Evolutionary conservation across 2,329 filamentous ascomycete species (phyloP).

Genomic region (Daldinia eschscholtzii): DNA sequence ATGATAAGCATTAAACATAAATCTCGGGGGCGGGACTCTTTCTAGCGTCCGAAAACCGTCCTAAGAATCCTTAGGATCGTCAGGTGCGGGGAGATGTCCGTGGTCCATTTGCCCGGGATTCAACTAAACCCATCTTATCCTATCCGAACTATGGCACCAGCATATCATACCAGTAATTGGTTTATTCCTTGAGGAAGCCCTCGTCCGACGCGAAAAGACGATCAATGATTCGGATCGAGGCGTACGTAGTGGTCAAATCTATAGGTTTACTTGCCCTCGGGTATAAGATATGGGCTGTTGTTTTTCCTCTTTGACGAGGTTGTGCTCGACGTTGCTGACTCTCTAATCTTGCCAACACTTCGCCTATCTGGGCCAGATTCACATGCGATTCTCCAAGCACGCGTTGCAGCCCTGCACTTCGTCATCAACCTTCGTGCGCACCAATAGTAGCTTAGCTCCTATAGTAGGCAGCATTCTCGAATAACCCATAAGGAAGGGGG

Average conservation of each 20-base stretch:
- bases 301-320: slow-evolving; percentile 14
- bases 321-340: slow-evolving; percentile 12
- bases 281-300: slow-evolving; percentile 28
- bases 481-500: slow-evolving; percentile 21
- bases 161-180: slow-evolving; percentile 1
- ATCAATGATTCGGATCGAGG: slow-evolving; percentile 34
- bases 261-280: slow-evolving; percentile 24
- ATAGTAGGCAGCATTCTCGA: slow-evolving; percentile 28
- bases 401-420: slow-evolving; percentile 9
- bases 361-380: slow-evolving; percentile 17
- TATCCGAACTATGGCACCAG: slow-evolving; percentile 1
- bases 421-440: slow-evolving; percentile 18
- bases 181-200: slow-evolving; percentile 16
- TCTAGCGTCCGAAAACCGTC: slow-evolving; percentile 22
- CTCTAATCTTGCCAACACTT: slow-evolving; percentile 19
- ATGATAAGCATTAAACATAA: slow-evolving; percentile 4
- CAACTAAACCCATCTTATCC: slow-evolving; percentile 10
- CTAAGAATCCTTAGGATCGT: slow-evolving; percentile 13
- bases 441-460: slow-evolving; percentile 17
- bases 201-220: slow-evolving; percentile 20
- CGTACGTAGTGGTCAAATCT: not conserved
- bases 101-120: slow-evolving; percentile 39
- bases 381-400: slow-evolving; percentile 21
- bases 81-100: slow-evolving; percentile 32
- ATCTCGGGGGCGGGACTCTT: not conserved